Base-by-base conservation (phyloP, 2,329 filamentous ascomycete genomes). In the Microsporum ferrugineum region DNA sequence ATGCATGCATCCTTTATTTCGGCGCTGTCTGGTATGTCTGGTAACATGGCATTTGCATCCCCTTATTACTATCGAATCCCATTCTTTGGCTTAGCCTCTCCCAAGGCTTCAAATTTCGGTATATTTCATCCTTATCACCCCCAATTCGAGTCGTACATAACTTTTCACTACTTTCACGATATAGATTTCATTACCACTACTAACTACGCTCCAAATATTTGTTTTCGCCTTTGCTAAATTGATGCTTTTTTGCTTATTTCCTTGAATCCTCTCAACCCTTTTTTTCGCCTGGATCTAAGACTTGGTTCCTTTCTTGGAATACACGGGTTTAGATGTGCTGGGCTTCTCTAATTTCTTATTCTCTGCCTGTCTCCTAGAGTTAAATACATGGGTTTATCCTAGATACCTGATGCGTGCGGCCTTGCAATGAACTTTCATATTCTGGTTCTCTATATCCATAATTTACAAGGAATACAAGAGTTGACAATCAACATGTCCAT, bases 151-250 rank as follows among this genome's bases (percentile, higher is more conserved):
- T 2, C 31, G 29, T 51, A 51, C 45, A 33, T 51, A 51, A 23
- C 23, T 55, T 34, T 55, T 17, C 31, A 8, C 31, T 36, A 17
- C 12, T 36, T 23, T 14, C 14, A 55, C 14, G 45, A 34, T 17
- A 55, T 36, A 55, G 33, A 34, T 23, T 34, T 31, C 31, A 6
- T 38, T 17, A 47, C 33, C 17, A 23, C 51, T 29, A 55, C 51
- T 51, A 51, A 12, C 23, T 23, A 23, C 27, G 59, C 57, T 65
- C 60, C 64, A 67, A 39, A 59, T 53, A 62, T 55, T 58, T 60
- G 57, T 60, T 38, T 60, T 59, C 58, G 38, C 62, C 41, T 58
- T 41, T 39, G 45, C 36, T 57, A 58, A 55, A 49, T 58, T 60
- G 51, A 39, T 29, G 41, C 61, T 34, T 41, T 4, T 38, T 57